A percentile compares a stretch with the other conserved stretches of the same genome.
Conservation (phyloP, 164 flowering plant genomes). For the Malania oleifera region DNA sequence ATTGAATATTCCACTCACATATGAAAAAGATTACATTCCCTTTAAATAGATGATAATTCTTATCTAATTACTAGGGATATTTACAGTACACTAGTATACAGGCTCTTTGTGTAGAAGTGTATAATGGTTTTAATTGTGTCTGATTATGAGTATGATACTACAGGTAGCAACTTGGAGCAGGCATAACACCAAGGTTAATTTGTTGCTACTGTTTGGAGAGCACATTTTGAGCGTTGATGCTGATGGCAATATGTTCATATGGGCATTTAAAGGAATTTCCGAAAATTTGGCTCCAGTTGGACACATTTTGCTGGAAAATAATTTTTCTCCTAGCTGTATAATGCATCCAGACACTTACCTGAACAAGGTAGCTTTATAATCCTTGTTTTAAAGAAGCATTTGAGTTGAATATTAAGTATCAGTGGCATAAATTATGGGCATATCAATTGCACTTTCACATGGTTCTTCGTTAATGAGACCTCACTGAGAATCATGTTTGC, state of each 20-base stretch:
- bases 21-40: too few species aligned
- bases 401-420: not conserved
- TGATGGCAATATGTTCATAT: constrained; percentile 70
- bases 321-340: constrained; percentile 74
- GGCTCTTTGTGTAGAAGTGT: too few species aligned
- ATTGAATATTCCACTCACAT: too few species aligned
- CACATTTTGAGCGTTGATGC: constrained; percentile 76
- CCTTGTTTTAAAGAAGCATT: constrained; percentile 8
- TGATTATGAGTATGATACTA: constrained; percentile 1
- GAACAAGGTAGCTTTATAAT: constrained; percentile 60
- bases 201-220: constrained; percentile 79
- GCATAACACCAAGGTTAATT: constrained; percentile 72
- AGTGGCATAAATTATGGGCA: not conserved
- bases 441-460: not conserved
- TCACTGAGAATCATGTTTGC: constrained; percentile 10
- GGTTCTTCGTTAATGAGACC: not conserved
- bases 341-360: constrained; percentile 97
- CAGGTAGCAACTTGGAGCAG: constrained; percentile 92
- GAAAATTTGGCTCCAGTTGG: constrained; percentile 61
- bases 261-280: constrained; percentile 77
- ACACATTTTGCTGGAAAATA: constrained; percentile 48
- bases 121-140: too few species aligned
- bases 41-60: too few species aligned
- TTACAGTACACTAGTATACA: too few species aligned
- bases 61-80: too few species aligned